phyloP scores from a whole-genome alignment of 179 eudicot genomes.

The Corrigiola litoralis region DNA sequence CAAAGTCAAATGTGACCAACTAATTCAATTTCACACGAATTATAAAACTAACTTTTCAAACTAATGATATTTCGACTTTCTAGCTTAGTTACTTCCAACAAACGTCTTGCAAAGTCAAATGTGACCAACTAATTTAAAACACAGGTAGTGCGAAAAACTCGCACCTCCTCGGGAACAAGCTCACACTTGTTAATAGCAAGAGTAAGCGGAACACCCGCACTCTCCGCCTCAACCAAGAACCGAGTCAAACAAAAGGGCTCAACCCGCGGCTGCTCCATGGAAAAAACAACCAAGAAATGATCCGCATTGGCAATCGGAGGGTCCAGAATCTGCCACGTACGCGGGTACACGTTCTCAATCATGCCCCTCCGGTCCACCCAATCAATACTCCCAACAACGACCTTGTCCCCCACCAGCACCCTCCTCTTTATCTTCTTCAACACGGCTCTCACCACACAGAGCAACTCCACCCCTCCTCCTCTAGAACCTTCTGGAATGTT shows the following conservation, averaged over 20 bases:
- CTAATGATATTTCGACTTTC: too few relatives aligned
- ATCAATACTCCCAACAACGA: constrained; percentile 79
- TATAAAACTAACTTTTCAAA: too few relatives aligned
- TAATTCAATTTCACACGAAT: too few relatives aligned
- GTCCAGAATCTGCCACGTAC: constrained; percentile 57
- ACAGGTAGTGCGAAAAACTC: not conserved
- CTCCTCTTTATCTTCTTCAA: constrained; percentile 90
- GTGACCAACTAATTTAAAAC: not conserved
- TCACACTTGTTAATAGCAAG: constrained; percentile 85
- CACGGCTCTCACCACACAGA: constrained; percentile 83
- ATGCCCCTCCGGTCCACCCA: constrained; percentile 81
- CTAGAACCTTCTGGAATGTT: constrained; percentile 13
- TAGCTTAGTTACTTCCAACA: too few relatives aligned
- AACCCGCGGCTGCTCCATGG: constrained; percentile 73
- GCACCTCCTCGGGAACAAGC: constrained; percentile 66
- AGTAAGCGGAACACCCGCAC: constrained; percentile 62
- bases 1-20: too few relatives aligned
- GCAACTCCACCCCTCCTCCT: constrained; percentile 47
- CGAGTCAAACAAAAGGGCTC: constrained; percentile 69
- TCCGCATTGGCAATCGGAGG: constrained; percentile 97
- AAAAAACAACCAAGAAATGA: constrained; percentile 72
- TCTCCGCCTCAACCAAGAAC: constrained; percentile 90
- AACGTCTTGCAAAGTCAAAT: not conserved
- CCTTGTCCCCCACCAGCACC: constrained; percentile 88
- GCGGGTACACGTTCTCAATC: constrained; percentile 81